phyloP scores from a whole-genome alignment of 345 rosid genomes.

The Arabidopsis arenosa region DNA sequence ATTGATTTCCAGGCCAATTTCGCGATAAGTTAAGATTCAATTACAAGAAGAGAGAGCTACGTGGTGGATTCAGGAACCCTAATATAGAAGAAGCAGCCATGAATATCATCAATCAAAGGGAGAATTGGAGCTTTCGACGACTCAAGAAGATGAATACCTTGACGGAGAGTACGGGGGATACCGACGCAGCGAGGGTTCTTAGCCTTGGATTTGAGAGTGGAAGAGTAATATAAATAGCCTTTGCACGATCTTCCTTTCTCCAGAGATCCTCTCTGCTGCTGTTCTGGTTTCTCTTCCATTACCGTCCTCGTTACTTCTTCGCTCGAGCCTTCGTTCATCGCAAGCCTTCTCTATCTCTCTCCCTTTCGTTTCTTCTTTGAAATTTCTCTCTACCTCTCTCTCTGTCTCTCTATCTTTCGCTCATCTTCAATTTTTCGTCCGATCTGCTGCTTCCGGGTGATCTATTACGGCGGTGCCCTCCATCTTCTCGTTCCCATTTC shows the following conservation, averaged over 20 bases:
- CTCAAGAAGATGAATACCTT: slow-evolving; percentile 35
- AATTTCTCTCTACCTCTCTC: background rate
- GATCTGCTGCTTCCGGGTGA: slow-evolving; percentile 15
- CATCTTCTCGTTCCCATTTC: background rate
- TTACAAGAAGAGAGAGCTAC: background rate
- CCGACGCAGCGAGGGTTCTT: slow-evolving; percentile 76
- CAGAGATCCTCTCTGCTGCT: slow-evolving; percentile 38
- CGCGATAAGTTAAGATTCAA: background rate
- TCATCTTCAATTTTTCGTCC: slow-evolving; percentile 30
- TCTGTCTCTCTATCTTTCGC: slow-evolving; percentile 3
- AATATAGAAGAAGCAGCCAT: slow-evolving; percentile 10
- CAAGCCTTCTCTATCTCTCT: background rate
- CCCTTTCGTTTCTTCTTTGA: background rate
- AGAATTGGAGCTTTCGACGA: background rate
- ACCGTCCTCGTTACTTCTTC: slow-evolving; percentile 41
- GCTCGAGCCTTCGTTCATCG: slow-evolving; percentile 43
- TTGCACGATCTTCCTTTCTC: slow-evolving; percentile 66
- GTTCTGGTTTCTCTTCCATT: slow-evolving; percentile 25
- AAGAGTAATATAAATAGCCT: slow-evolving; percentile 63
- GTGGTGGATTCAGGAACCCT: background rate
- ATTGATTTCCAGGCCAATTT: slow-evolving; percentile 1
- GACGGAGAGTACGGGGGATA: slow-evolving; percentile 62
- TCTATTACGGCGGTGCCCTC: slow-evolving; percentile 35
- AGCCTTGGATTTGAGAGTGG: slow-evolving; percentile 62
- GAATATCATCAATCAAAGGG: background rate